phyloP scores from a whole-genome alignment of 78 protist species.

The Monocercomonoides exilis region DNA sequence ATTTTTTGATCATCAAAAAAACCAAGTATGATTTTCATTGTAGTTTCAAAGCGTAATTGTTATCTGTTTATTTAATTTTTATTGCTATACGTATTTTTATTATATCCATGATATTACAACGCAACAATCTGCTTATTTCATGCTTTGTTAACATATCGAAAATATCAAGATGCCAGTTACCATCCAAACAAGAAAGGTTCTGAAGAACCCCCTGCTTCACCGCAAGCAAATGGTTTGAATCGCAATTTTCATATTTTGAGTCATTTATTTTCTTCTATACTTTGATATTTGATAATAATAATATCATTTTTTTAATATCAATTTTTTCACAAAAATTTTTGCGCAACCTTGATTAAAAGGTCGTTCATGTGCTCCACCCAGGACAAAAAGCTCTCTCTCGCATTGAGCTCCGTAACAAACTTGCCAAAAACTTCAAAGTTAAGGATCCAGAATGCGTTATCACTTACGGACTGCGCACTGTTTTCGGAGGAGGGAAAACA shows the following conservation, averaged over 20 bases:
- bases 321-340: neutral
- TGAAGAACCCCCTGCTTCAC: constrained; percentile 88
- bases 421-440: constrained; percentile 83
- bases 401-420: constrained; percentile 60
- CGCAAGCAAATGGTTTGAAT: constrained; percentile 88
- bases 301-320: neutral
- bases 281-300: neutral
- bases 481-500: constrained; percentile 91
- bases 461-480: constrained; percentile 78
- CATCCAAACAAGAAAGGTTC: constrained; percentile 86
- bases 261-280: neutral
- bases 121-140: too few relatives aligned
- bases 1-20: too few relatives aligned
- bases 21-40: too few relatives aligned
- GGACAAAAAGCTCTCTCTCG: constrained; percentile 73
- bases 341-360: constrained; percentile 40
- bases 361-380: constrained; percentile 86
- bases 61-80: too few relatives aligned
- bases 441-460: constrained; percentile 58
- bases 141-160: too few relatives aligned
- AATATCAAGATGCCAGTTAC: constrained; percentile 59
- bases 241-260: neutral
- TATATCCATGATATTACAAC: too few relatives aligned
- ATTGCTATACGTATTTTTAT: too few relatives aligned
- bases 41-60: too few relatives aligned